Evolutionary conservation across 1,284 basidiomycete species (phyloP), one percentile per base, ranked within the genome.

Genomic region (Ceratobasidium theobromae): DNA sequence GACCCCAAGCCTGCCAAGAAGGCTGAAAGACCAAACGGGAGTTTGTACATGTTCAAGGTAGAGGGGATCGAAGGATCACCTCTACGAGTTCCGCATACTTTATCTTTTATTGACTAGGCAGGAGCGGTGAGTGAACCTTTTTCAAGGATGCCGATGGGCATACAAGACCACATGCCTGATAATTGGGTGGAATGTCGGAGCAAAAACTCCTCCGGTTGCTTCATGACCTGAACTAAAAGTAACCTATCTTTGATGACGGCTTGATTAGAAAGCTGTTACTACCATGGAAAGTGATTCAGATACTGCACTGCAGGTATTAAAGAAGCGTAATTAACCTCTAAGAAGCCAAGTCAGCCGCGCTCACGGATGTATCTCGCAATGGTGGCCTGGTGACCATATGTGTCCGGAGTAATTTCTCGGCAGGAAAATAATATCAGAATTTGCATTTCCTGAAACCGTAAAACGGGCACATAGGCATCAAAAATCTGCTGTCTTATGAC

Each of bases 141-240:
- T n/a, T n/a, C n/a, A n/a, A n/a, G n/a, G n/a, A n/a, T n/a, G n/a
- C n/a, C n/a, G n/a, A n/a, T n/a, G n/a, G n/a, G n/a, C n/a, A n/a
- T n/a, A n/a, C 57, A 33, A 18, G 53, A 38, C 35, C 53, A 54
- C 35, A 54, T 60, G 57, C 55, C 28, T 4, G n/a, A 51, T 1
- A 4, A n/a, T 16, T 28, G 27, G 60, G 60, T 53, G 38, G 49
- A 64, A 64, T 64, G 16, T 64, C 60, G 60, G 60, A 27, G 43
- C 25, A 27, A 25, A 27, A 2, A 38, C 18, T 8, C n/a, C 38
- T 45, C 46, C 9, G 14, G 23, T 32, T 14, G 18, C 38, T 28
- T 45, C 18, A 27, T 51, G 33, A 27, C 23, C 14, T 23, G 9
- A 16, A 35, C 27, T 4, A 32, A 16, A 9, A 30, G 21, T 8